These are phyloP conservation scores for Durotheca rogersii DNA, from an alignment of 495 filamentous ascomycete genomes.

Conservation along the genomic window DNA sequence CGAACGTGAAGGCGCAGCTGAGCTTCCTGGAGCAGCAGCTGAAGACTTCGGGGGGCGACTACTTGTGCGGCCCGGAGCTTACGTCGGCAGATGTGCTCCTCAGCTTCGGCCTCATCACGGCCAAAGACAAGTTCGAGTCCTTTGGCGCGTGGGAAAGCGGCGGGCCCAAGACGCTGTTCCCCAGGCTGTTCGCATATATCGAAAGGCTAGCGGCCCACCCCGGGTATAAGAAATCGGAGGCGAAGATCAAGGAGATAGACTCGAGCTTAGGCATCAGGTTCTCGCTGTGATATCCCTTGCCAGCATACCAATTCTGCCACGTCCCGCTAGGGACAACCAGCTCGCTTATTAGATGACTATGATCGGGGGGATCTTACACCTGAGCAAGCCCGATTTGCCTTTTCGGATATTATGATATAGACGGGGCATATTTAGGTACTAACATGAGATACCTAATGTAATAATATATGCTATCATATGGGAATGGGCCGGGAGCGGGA, in stretches of 20 bases:
- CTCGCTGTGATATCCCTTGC: slow-evolving; percentile 3
- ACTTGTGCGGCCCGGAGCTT: slow-evolving; percentile 68
- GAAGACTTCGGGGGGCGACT: slow-evolving; percentile 62
- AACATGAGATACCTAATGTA: too few relatives aligned
- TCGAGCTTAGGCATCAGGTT: slow-evolving; percentile 42
- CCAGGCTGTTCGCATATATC: slow-evolving; percentile 62
- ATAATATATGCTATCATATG: too few relatives aligned
- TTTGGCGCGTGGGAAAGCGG: slow-evolving; percentile 29
- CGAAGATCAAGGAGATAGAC: slow-evolving; percentile 63
- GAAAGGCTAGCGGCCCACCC: slow-evolving; percentile 60
- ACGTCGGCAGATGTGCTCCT: slow-evolving; percentile 81
- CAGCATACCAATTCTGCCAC: not conserved
- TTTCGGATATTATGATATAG: not conserved
- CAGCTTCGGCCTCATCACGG: slow-evolving; percentile 68
- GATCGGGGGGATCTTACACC: too few relatives aligned
- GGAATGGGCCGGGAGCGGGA: slow-evolving; percentile 10
- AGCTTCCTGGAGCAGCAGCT: slow-evolving; percentile 73
- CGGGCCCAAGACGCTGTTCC: slow-evolving; percentile 27
- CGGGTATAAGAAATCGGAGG: slow-evolving; percentile 56
- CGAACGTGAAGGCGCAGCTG: slow-evolving; percentile 65
- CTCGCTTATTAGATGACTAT: not conserved
- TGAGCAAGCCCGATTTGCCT: too few relatives aligned
- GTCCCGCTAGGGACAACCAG: not conserved
- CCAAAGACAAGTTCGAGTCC: slow-evolving; percentile 57
- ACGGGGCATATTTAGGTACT: not conserved